Evolutionary conservation across 768 basidiomycete genomes (phyloP).

Genomic region (Solioccasus polychromus): DNA sequence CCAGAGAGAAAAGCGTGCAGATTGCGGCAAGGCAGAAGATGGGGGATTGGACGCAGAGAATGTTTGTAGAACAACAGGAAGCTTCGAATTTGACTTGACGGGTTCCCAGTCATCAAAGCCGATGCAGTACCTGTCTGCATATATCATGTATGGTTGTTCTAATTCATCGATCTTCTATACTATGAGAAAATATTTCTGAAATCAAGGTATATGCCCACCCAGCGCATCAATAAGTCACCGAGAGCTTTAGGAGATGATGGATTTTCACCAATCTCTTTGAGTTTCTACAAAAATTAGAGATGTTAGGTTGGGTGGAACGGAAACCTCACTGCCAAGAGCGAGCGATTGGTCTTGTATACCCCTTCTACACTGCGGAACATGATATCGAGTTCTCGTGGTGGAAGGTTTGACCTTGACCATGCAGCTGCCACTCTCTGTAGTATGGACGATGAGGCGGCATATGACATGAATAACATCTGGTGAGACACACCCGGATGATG

Average conservation of each 20-base stretch:
- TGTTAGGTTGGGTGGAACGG: neutral
- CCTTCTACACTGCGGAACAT: constrained; percentile 95
- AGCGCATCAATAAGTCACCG: constrained; percentile 94
- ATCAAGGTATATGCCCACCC: constrained; percentile 56
- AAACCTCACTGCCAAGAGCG: constrained; percentile 60
- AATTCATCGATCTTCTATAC: constrained; percentile 81
- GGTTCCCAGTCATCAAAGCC: constrained; percentile 87
- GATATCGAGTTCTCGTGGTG: constrained; percentile 83
- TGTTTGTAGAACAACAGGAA: constrained; percentile 60
- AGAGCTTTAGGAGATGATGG: constrained; percentile 92
- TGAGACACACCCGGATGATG: constrained; percentile 77
- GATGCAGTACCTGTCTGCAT: constrained; percentile 63
- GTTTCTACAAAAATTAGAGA: constrained; percentile 54
- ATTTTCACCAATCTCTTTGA: constrained; percentile 91
- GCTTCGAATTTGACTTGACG: constrained; percentile 70
- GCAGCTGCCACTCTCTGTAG: constrained; percentile 94
- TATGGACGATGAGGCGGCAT: constrained; percentile 11
- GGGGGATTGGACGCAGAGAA: constrained; percentile 70
- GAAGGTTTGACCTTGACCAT: constrained; percentile 94
- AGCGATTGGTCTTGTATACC: constrained; percentile 89
- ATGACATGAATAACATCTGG: constrained; percentile 1
- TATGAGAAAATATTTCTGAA: constrained; percentile 17
- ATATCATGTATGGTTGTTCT: constrained; percentile 80
- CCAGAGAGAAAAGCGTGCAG: constrained; percentile 51
- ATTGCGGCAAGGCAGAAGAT: constrained; percentile 38